These are phyloP conservation scores for Pythium utonaiense DNA, from an alignment of 352 stramenopile species.

Conservation along the genomic window DNA sequence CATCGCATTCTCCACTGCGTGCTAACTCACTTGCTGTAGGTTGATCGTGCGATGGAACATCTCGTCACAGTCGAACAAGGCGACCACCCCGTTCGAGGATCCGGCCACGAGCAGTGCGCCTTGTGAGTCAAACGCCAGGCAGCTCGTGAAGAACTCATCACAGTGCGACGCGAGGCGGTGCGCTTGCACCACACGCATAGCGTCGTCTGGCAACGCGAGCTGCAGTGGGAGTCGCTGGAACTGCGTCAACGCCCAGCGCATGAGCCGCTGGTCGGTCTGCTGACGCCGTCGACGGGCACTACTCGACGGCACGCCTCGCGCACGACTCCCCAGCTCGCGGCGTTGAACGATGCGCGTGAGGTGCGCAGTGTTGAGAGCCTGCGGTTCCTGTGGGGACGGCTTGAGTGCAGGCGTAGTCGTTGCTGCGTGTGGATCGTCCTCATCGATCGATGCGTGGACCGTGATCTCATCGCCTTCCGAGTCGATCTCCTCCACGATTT, in stretches of 20 bases:
- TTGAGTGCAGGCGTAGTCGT: too few species aligned
- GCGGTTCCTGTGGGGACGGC: constrained; percentile 2
- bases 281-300: constrained; percentile 24
- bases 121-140: constrained; percentile 63
- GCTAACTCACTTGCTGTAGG: constrained; percentile 31
- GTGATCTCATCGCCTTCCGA: constrained; percentile 2
- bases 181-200: constrained; percentile 10
- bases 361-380: constrained; percentile 20
- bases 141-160: constrained; percentile 62
- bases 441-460: not conserved
- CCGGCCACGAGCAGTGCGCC: constrained; percentile 63
- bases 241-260: constrained; percentile 50
- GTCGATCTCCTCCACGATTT: constrained; percentile 22
- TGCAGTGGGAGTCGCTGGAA: constrained; percentile 42
- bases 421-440: not conserved
- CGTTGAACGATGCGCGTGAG: constrained; percentile 34
- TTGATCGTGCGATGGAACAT: constrained; percentile 63
- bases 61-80: constrained; percentile 80
- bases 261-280: constrained; percentile 42
- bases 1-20: too few species aligned
- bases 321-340: constrained; percentile 34
- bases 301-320: constrained; percentile 18
- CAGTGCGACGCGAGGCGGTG: constrained; percentile 32
- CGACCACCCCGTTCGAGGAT: constrained; percentile 62
- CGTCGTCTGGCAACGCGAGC: constrained; percentile 32